These are phyloP conservation scores for Cyclotella cryptica DNA, from an alignment of 108 stramenopile species.

Conservation along the genomic window DNA sequence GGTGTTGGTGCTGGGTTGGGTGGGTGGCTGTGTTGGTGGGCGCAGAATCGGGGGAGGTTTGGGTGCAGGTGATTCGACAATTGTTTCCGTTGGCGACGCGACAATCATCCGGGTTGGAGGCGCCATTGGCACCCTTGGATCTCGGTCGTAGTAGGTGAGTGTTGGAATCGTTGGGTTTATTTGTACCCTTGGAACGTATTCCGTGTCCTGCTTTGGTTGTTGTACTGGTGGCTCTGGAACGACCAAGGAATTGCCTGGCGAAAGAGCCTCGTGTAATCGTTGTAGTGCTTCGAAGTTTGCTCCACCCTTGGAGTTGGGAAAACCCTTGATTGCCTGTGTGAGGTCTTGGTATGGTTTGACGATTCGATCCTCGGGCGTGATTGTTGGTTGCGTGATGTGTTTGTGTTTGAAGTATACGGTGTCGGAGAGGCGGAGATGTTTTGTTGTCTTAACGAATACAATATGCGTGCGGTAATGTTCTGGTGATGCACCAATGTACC, in stretches of 20 bases:
- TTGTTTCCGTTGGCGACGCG: neutral
- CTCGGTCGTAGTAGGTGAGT: no score
- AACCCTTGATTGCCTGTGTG: neutral
- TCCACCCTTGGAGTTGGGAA: neutral
- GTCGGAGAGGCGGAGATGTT: conserved; percentile 6
- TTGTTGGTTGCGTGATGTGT: conserved; percentile 28
- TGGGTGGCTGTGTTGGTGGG: no score
- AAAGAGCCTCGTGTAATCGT: neutral
- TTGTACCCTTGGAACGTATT: no score
- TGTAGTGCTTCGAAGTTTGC: neutral
- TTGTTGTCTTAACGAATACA: conserved; percentile 23
- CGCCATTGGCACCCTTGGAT: no score
- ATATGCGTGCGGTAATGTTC: conserved; percentile 31
- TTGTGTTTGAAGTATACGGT: conserved; percentile 39
- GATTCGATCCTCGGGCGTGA: conserved; percentile 26
- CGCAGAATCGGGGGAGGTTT: no score
- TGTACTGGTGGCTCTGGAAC: conserved; percentile 17
- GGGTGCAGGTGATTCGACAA: conserved; percentile 13
- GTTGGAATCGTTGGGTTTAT: no score
- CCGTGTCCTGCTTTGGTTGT: no score
- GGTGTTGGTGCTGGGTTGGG: no score
- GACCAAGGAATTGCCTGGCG: neutral
- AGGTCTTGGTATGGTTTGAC: conserved; percentile 6
- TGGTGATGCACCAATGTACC: conserved; percentile 19
- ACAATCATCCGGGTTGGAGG: no score